Conservation (phyloP, 2,329 filamentous ascomycete genomes). For the Fusarium pilosicola region DNA sequence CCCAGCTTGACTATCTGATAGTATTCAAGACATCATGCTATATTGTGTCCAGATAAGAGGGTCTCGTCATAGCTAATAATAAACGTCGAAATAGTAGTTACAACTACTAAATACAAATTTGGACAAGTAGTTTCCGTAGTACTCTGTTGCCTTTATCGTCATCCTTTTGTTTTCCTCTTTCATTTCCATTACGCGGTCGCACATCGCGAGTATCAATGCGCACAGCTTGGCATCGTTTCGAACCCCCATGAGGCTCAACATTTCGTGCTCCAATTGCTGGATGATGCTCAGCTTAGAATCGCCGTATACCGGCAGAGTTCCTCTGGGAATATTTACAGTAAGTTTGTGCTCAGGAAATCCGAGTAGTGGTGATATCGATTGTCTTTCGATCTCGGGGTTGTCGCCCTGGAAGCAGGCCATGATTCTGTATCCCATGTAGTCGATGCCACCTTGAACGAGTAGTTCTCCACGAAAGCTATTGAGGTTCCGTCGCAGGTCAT, state of each 20-base stretch:
- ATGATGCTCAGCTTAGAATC: background rate
- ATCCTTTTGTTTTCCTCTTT: background rate
- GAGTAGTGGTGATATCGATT: background rate
- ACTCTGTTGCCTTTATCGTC: too few relatives aligned
- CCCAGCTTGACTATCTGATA: background rate
- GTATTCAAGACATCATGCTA: background rate
- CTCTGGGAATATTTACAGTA: background rate
- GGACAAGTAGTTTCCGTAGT: background rate
- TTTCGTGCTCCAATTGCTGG: background rate
- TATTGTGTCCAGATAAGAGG: background rate
- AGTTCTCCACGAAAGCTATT: background rate
- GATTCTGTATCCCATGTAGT: background rate
- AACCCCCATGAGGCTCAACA: background rate
- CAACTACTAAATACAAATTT: background rate
- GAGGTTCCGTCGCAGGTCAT: fast-evolving
- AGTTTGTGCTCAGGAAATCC: fast-evolving
- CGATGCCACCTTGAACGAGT: background rate
- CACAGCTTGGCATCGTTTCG: background rate
- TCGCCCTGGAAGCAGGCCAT: background rate
- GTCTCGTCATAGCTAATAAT: background rate
- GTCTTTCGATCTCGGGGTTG: background rate
- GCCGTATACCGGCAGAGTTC: background rate
- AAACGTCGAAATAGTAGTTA: background rate
- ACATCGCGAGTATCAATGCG: background rate
- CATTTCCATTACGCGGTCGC: background rate